phyloP scores from a whole-genome alignment of 257 asterid species.

The Rubia yunnanensis region DNA sequence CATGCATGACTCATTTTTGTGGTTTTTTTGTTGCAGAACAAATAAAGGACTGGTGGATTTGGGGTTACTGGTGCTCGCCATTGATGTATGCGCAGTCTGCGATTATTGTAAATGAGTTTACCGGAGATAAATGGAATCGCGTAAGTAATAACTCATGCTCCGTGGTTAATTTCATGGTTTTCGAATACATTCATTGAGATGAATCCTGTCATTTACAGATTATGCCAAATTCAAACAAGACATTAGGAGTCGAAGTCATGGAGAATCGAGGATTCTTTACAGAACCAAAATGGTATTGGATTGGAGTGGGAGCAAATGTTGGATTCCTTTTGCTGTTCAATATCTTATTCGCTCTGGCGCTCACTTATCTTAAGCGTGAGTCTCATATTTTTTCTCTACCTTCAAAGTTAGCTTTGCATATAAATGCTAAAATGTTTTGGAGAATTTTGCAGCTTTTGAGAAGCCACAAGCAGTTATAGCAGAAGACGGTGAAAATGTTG shows the following conservation, averaged over 20 bases:
- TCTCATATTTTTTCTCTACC: background rate
- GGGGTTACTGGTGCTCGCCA: constrained; percentile 73
- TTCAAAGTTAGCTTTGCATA: background rate
- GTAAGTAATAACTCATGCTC: constrained; percentile 22
- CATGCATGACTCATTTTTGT: background rate
- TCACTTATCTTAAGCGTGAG: constrained; percentile 51
- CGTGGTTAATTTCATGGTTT: background rate
- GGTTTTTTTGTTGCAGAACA: constrained; percentile 21
- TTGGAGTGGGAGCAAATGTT: constrained; percentile 29
- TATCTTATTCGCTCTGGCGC: constrained; percentile 22
- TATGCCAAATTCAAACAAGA: constrained; percentile 13
- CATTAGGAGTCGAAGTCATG: constrained; percentile 22
- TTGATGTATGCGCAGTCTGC: constrained; percentile 64
- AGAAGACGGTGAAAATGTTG: constrained; percentile 22
- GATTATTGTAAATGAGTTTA: constrained; percentile 52
- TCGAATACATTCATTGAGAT: background rate
- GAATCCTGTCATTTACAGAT: constrained; percentile 9
- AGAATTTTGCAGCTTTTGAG: constrained; percentile 45
- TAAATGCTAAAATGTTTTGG: background rate
- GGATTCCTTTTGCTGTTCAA: constrained; percentile 26
- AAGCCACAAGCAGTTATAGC: constrained; percentile 37
- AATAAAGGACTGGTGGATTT: constrained; percentile 67
- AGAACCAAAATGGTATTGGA: constrained; percentile 33
- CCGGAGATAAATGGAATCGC: constrained; percentile 48
- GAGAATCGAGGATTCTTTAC: constrained; percentile 28